A percentile compares a stretch with the other conserved stretches of the same genome.
Conservation (phyloP, 768 basidiomycete genomes). For the Podaxis carcinomalis region DNA sequence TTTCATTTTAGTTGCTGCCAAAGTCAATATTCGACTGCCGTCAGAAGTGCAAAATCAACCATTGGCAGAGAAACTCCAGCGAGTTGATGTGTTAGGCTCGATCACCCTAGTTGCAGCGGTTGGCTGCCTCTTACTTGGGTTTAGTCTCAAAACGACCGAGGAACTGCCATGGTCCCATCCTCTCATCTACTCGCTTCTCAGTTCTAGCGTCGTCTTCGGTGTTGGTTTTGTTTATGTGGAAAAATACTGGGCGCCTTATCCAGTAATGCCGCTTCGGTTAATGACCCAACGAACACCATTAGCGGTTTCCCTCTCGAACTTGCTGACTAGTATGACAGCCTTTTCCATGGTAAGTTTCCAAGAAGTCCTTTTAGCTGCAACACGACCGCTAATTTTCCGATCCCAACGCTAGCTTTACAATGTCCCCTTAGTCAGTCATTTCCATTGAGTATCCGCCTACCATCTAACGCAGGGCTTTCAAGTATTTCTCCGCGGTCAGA, state of each 20-base stretch:
- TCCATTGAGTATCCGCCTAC: neutral
- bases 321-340: constrained; percentile 71
- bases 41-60: constrained; percentile 56
- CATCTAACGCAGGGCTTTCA: neutral
- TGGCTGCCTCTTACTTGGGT: constrained; percentile 69
- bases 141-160: constrained; percentile 75
- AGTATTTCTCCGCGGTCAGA: constrained; percentile 85
- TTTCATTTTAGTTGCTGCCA: constrained; percentile 62
- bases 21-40: constrained; percentile 78
- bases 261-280: constrained; percentile 86
- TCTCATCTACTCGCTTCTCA: constrained; percentile 62
- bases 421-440: constrained; percentile 61
- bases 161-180: constrained; percentile 75
- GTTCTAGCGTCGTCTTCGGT: constrained; percentile 49
- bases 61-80: constrained; percentile 58
- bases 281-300: constrained; percentile 76
- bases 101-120: constrained; percentile 71
- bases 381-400: constrained; percentile 9
- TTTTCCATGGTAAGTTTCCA: constrained; percentile 65
- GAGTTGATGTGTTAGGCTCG: constrained; percentile 84
- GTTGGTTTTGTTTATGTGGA: constrained; percentile 74
- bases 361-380: neutral
- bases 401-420: constrained; percentile 65
- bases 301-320: constrained; percentile 75
- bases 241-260: constrained; percentile 70